Percentiles rank a stretch among this genome's conserved stretches.
phyloP scores from a whole-genome alignment of 2,329 filamentous ascomycete species.

The Aaosphaeria arxii region DNA sequence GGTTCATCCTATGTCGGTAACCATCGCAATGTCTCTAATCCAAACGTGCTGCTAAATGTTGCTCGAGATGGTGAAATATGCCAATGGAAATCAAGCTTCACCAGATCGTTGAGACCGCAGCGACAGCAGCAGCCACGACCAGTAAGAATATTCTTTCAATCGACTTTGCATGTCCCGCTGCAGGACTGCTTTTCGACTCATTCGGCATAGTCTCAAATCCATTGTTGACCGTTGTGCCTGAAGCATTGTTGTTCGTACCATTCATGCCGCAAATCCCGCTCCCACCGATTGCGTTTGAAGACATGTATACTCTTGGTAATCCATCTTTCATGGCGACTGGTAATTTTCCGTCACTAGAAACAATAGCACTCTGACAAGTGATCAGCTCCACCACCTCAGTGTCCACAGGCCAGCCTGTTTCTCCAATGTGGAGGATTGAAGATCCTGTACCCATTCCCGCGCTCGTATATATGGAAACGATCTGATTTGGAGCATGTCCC shows the following conservation, averaged over 20 bases:
- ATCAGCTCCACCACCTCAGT: constrained; percentile 31
- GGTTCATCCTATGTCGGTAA: too few relatives aligned
- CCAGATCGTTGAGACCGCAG: too few relatives aligned
- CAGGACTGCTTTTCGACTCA: too few relatives aligned
- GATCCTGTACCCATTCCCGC: constrained; percentile 30
- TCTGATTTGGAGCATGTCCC: constrained; percentile 38
- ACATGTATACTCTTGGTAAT: constrained; percentile 34
- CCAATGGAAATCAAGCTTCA: too few relatives aligned
- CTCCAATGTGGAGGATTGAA: constrained; percentile 30
- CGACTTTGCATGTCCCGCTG: too few relatives aligned
- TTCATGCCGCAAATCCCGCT: background rate
- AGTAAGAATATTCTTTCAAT: too few relatives aligned
- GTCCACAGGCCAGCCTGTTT: constrained; percentile 23
- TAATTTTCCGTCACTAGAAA: constrained; percentile 20
- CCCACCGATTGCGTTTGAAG: background rate
- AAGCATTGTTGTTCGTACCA: background rate
- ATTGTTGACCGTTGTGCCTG: background rate
- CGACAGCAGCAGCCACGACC: too few relatives aligned
- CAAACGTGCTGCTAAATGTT: too few relatives aligned
- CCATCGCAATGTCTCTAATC: too few relatives aligned
- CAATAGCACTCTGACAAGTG: constrained; percentile 27
- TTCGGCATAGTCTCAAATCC: background rate
- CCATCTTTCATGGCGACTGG: constrained; percentile 34
- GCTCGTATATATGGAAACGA: constrained; percentile 46
- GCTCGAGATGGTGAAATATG: too few relatives aligned